phyloP scores from a whole-genome alignment of 2,329 filamentous ascomycete species.

The Juglanconis juglandina region DNA sequence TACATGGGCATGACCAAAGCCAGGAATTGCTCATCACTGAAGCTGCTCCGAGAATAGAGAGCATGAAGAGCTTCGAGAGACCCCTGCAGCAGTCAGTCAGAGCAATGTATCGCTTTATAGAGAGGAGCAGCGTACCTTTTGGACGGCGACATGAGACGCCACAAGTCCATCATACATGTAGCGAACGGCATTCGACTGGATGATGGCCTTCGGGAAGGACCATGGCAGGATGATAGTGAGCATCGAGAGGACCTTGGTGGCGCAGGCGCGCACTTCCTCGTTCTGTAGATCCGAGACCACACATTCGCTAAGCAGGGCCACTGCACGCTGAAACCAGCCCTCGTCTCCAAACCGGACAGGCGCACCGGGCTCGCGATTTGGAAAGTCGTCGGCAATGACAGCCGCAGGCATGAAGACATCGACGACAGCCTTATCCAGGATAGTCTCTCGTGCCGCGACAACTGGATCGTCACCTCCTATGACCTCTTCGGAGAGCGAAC shows the following conservation, averaged over 20 bases:
- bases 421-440: conserved; percentile 83
- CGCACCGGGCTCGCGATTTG: conserved; percentile 64
- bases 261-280: conserved; percentile 65
- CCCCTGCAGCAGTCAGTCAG: conserved; percentile 48
- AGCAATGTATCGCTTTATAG: not conserved
- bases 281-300: conserved; percentile 62
- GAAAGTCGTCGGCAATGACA: conserved; percentile 73
- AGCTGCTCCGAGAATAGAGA: conserved; percentile 71
- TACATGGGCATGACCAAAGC: conserved; percentile 79
- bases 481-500: conserved; percentile 89
- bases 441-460: conserved; percentile 75
- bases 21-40: conserved; percentile 74
- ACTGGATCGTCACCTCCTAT: conserved; percentile 88
- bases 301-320: conserved; percentile 70
- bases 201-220: conserved; percentile 80
- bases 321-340: conserved; percentile 81
- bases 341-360: conserved; percentile 74
- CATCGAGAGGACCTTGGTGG: conserved; percentile 72
- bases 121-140: conserved; percentile 56
- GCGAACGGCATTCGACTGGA: conserved; percentile 65
- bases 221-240: conserved; percentile 79
- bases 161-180: conserved; percentile 70
- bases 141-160: conserved; percentile 65
- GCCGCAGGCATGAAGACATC: conserved; percentile 84
- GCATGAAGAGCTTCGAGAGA: conserved; percentile 81